A percentile compares a stretch with the other conserved stretches of the same genome.
phyloP scores from a whole-genome alignment of 805 yeast species.

The Spathaspora girioi region DNA sequence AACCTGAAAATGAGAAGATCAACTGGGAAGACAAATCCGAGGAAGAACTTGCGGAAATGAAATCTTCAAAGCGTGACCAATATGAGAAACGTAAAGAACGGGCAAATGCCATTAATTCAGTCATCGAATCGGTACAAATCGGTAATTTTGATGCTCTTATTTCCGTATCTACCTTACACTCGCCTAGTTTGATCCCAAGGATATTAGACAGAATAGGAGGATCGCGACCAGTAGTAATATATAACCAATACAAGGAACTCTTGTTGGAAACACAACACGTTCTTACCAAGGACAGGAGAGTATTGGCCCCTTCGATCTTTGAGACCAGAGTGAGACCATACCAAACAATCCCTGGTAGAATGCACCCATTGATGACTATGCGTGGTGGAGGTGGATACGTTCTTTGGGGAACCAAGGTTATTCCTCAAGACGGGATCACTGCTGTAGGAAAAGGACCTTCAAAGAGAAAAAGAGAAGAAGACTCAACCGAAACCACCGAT shows the following conservation, averaged over 20 bases:
- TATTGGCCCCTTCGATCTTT: slow-evolving; percentile 76
- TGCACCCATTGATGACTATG: slow-evolving; percentile 94
- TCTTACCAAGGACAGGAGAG: slow-evolving; percentile 62
- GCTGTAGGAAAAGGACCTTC: slow-evolving; percentile 67
- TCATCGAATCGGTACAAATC: slow-evolving; percentile 46
- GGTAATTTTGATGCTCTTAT: slow-evolving; percentile 74
- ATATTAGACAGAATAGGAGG: slow-evolving; percentile 71
- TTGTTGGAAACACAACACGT: slow-evolving; percentile 70
- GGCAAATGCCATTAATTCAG: slow-evolving; percentile 45
- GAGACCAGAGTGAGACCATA: slow-evolving; percentile 83
- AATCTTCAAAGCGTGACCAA: slow-evolving; percentile 58
- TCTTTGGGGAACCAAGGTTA: slow-evolving; percentile 72
- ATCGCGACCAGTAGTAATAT: slow-evolving; percentile 81
- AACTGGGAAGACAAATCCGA: slow-evolving; percentile 44
- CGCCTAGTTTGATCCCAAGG: slow-evolving; percentile 59
- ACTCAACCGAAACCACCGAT: neutral
- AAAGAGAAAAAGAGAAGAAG: slow-evolving; percentile 25
- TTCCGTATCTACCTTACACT: slow-evolving; percentile 67
- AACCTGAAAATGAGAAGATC: slow-evolving; percentile 63
- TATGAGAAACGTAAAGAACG: slow-evolving; percentile 64
- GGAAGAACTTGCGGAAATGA: slow-evolving; percentile 53
- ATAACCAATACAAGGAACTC: slow-evolving; percentile 76
- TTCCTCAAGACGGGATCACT: slow-evolving; percentile 60
- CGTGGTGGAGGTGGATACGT: slow-evolving; percentile 90
- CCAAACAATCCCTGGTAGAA: slow-evolving; percentile 90